A percentile compares a stretch with the other conserved stretches of the same genome.
phyloP scores from a whole-genome alignment of 2,329 filamentous ascomycete species.

The Paramyrothecium sp. region DNA sequence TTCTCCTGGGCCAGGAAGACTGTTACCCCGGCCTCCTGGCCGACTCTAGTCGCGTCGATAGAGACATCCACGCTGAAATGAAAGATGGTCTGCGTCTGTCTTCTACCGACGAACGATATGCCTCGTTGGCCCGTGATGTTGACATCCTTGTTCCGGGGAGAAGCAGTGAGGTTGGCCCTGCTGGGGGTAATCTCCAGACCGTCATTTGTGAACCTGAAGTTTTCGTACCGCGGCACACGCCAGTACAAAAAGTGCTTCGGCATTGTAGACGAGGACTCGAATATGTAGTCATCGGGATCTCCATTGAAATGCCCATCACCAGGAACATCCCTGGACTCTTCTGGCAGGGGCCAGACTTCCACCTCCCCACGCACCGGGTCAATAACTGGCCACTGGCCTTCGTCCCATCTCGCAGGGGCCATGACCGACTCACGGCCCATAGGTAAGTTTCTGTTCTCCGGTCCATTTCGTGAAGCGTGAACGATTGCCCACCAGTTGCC shows the following conservation, averaged over 20 bases:
- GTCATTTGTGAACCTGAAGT: neutral
- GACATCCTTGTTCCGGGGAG: neutral
- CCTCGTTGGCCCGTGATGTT: neutral
- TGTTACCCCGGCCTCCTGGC: neutral
- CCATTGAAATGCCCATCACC: neutral
- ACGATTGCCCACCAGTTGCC: conserved; percentile 41
- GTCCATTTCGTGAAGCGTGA: conserved; percentile 34
- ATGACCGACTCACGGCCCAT: conserved; percentile 44
- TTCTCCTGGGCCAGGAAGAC: conserved; percentile 1
- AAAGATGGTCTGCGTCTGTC: neutral
- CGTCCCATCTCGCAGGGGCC: conserved; percentile 34
- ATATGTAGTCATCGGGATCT: neutral
- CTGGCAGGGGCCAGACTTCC: neutral
- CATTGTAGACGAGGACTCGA: neutral
- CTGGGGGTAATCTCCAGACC: neutral
- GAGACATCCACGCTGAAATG: neutral
- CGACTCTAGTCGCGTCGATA: neutral
- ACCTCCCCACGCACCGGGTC: conserved; percentile 2
- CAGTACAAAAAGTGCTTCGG: neutral
- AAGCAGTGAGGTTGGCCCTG: neutral
- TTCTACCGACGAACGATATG: neutral
- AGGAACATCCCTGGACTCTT: neutral
- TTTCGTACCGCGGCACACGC: neutral
- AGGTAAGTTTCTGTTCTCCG: conserved; percentile 28
- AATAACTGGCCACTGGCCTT: conserved; percentile 33